phyloP scores from a whole-genome alignment of 2,329 filamentous ascomycete species.

The Pseudopyrenochaeta lycopersici region DNA sequence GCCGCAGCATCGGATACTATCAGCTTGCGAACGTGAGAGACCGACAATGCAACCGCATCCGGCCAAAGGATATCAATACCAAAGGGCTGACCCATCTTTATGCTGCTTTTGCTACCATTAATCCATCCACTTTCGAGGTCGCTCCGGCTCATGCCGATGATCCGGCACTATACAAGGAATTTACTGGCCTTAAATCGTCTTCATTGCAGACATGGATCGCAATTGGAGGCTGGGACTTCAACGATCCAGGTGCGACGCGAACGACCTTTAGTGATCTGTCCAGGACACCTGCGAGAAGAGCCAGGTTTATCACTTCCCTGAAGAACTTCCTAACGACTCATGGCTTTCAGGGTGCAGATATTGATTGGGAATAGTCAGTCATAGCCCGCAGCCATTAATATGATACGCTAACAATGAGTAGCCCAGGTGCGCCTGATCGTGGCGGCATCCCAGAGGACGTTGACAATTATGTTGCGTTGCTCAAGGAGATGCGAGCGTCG shows the following conservation, averaged over 20 bases:
- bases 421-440: conserved; percentile 33
- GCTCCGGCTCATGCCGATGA: conserved; percentile 23
- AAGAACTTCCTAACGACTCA: conserved; percentile 53
- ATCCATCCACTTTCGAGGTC: conserved; percentile 34
- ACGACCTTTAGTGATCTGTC: conserved; percentile 44
- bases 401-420: too few species aligned
- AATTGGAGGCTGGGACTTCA: conserved; percentile 56
- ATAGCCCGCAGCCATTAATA: conserved; percentile 2
- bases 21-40: neutral
- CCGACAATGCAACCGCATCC: conserved; percentile 5
- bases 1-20: too few species aligned
- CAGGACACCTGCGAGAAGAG: conserved; percentile 24
- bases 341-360: conserved; percentile 55
- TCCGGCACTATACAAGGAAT: conserved; percentile 29
- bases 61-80: conserved; percentile 40
- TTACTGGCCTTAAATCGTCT: conserved; percentile 46
- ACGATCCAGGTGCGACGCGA: conserved; percentile 43
- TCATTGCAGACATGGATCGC: conserved; percentile 50
- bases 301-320: conserved; percentile 50
- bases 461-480: conserved; percentile 24
- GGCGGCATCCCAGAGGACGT: conserved; percentile 46
- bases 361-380: conserved; percentile 55
- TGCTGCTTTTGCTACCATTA: conserved; percentile 37
- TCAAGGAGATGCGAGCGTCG: conserved; percentile 21
- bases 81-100: conserved; percentile 45